phyloP scores from a whole-genome alignment of 2,329 filamentous ascomycete genomes.

The Dryadomyces sulphureus region DNA sequence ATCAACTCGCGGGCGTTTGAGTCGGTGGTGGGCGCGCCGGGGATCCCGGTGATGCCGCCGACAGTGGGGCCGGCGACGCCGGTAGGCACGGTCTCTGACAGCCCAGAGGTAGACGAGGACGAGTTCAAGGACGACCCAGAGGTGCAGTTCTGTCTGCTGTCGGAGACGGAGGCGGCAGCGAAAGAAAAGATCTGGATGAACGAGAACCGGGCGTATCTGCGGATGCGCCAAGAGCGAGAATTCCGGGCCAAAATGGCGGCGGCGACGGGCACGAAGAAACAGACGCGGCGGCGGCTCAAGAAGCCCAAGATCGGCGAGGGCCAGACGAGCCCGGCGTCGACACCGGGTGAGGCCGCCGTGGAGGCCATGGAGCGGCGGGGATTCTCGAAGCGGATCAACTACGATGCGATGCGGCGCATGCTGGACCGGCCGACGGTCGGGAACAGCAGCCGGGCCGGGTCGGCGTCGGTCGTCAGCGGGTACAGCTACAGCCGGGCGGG shows the following conservation, averaged over 20 bases:
- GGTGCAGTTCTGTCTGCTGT: slow-evolving; percentile 65
- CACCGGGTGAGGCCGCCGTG: slow-evolving; percentile 55
- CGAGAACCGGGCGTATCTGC: slow-evolving; percentile 86
- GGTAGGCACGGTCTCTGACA: slow-evolving; percentile 30
- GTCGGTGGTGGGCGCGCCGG: slow-evolving; percentile 17
- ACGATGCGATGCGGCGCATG: slow-evolving; percentile 45
- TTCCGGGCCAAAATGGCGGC: slow-evolving; percentile 52
- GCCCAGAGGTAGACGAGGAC: slow-evolving; percentile 54
- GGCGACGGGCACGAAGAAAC: slow-evolving; percentile 13
- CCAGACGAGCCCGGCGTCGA: slow-evolving; percentile 51
- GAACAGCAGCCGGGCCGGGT: slow-evolving; percentile 26
- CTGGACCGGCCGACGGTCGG: slow-evolving; percentile 29
- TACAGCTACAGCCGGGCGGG: slow-evolving; percentile 19
- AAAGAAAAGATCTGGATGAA: slow-evolving; percentile 93
- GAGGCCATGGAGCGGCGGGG: slow-evolving; percentile 53
- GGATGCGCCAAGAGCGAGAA: slow-evolving; percentile 70
- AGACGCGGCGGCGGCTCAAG: slow-evolving; percentile 30
- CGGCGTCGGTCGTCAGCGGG: slow-evolving; percentile 30
- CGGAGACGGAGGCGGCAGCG: slow-evolving; percentile 56
- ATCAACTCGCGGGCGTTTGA: slow-evolving; percentile 48
- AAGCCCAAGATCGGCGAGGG: slow-evolving; percentile 47
- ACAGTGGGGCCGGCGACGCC: neutral
- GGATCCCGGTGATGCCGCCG: slow-evolving; percentile 5
- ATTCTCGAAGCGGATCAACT: slow-evolving; percentile 64
- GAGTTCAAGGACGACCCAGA: slow-evolving; percentile 88